Evolutionary conservation across 306 rosid species (phyloP).

Genomic region (Quercus glauca): DNA sequence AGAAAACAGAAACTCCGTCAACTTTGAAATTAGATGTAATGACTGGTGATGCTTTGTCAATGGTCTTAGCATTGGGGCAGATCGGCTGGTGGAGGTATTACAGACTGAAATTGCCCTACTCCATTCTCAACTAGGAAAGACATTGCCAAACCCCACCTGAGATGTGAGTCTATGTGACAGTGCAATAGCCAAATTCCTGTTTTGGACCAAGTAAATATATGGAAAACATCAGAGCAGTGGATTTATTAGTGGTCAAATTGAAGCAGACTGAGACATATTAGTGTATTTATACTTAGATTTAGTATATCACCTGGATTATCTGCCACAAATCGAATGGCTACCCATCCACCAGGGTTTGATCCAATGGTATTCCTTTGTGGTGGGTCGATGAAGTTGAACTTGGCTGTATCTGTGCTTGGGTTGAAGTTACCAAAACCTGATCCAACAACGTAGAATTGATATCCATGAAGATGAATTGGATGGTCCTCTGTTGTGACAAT

Average conservation of each 20-base stretch:
- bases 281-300: neutral
- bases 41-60: slow-evolving; percentile 17
- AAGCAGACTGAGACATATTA: neutral
- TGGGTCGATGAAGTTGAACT: slow-evolving; percentile 77
- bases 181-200: slow-evolving; percentile 92
- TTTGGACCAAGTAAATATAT: slow-evolving; percentile 2
- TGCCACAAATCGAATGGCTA: slow-evolving; percentile 83
- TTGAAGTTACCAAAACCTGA: slow-evolving; percentile 88
- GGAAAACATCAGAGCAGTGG: slow-evolving; percentile 7
- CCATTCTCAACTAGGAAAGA: slow-evolving; percentile 87
- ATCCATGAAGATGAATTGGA: slow-evolving; percentile 96
- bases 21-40: slow-evolving; percentile 18
- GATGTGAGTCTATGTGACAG: slow-evolving; percentile 85
- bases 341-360: slow-evolving; percentile 96
- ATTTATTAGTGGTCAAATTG: neutral
- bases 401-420: slow-evolving; percentile 66
- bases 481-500: slow-evolving; percentile 82
- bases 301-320: slow-evolving; percentile 76
- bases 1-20: slow-evolving; percentile 21
- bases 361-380: slow-evolving; percentile 84
- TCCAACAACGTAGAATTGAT: slow-evolving; percentile 84
- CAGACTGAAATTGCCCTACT: slow-evolving; percentile 61
- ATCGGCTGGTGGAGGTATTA: slow-evolving; percentile 91
- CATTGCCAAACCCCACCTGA: slow-evolving; percentile 68
- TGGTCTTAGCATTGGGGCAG: slow-evolving; percentile 69